Base-by-base conservation (phyloP, 305 asterid species). In the Euphrasia arctica region DNA sequence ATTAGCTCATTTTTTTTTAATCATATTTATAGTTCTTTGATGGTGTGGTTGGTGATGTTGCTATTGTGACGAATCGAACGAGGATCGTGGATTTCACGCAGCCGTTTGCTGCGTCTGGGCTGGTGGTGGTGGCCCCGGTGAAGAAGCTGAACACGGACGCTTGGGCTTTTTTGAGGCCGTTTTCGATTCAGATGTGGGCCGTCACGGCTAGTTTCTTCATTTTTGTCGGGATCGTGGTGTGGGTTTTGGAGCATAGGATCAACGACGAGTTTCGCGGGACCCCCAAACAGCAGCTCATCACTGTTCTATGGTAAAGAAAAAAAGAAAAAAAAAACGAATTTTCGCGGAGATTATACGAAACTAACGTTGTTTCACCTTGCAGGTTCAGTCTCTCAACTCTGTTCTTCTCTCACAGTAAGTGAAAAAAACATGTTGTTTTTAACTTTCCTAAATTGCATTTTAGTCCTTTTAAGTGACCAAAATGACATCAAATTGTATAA, bases 261-360 rank as follows among this genome's bases (percentile, higher is more conserved):
- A 85, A 85, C 54, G 79, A 81, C 8, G 88, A 85, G 69, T 85
- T 85, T 45, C 80, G 93, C 4, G 93, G 93, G 29, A 67, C 84
- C 4, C 88, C 87, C 7, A 83, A 74, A 63, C 60, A 79, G 75
- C 93, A 85, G 73, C 69, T 83, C 8, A 74, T 83, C 28, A 85
- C 90, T 42, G 75, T 85, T 70, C 34, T 83, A 22, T 85, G 91
- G 91, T 82, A 41, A 82, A 28, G 5, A n/a, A n/a, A n/a, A n/a
- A n/a, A n/a, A n/a, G n/a, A n/a, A n/a, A n/a, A n/a, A n/a, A n/a
- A n/a, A n/a, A n/a, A n/a, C n/a, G n/a, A n/a, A n/a, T n/a, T n/a
- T n/a, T n/a, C n/a, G n/a, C n/a, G n/a, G n/a, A n/a, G n/a, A n/a
- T n/a, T n/a, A n/a, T n/a, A n/a, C n/a, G n/a, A n/a, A n/a, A n/a